Percentiles rank a stretch among this genome's conserved stretches.
Evolutionary conservation across 371 early-diverging fungal species (phyloP).

Genomic region (Entomophthora muscae): DNA sequence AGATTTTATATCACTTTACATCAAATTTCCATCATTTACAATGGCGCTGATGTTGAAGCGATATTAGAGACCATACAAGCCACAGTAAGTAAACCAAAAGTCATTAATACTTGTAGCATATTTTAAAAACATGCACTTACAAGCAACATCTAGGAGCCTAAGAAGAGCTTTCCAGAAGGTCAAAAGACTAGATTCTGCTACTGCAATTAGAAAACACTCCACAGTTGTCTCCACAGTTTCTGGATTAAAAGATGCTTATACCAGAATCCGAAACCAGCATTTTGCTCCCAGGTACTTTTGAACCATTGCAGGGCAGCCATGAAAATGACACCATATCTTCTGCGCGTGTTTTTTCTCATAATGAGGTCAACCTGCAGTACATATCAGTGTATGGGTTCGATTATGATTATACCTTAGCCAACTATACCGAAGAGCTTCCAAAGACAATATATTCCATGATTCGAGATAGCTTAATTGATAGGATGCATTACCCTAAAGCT

Average conservation of each 20-base stretch:
- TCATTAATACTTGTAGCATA: too few relatives aligned
- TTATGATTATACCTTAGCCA: constrained; percentile 40
- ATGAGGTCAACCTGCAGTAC: constrained; percentile 21
- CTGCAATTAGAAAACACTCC: background rate
- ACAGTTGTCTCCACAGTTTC: background rate
- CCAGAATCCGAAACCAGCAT: background rate
- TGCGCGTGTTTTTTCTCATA: constrained; percentile 20
- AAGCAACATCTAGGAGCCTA: too few relatives aligned
- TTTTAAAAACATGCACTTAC: too few relatives aligned
- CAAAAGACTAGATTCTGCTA: too few relatives aligned
- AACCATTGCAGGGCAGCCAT: background rate
- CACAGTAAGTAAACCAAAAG: too few relatives aligned
- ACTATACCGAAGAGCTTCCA: constrained; percentile 32
- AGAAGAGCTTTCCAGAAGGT: too few relatives aligned
- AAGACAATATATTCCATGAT: constrained; percentile 34
- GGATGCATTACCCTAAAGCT: constrained; percentile 28
- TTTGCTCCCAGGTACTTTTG: background rate
- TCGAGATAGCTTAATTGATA: constrained; percentile 28
- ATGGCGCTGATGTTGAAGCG: too few relatives aligned
- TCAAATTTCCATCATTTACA: too few relatives aligned
- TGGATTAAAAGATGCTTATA: background rate
- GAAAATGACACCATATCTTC: background rate
- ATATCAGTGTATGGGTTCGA: constrained; percentile 29
- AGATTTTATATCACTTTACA: too few relatives aligned
- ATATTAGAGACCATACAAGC: too few relatives aligned